These are phyloP conservation scores for Syncephalastrum racemosum DNA, from an alignment of 371 early-diverging fungal species.

Conservation along the genomic window DNA sequence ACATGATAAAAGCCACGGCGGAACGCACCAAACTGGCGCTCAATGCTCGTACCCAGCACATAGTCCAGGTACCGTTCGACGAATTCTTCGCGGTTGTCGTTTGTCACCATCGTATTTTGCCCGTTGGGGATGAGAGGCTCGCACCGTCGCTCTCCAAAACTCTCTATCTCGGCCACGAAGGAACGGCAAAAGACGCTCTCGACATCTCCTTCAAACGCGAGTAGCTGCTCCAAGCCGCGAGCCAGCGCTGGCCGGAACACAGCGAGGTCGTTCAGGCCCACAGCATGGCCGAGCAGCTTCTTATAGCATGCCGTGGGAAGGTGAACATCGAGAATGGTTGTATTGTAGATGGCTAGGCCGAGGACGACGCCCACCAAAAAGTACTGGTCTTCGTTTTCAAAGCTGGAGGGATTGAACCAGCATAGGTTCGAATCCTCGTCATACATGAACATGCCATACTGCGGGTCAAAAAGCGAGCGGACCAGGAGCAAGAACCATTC, in stretches of 20 bases:
- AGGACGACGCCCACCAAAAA: conserved; percentile 91
- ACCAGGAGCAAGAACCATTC: conserved; percentile 94
- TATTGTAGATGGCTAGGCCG: conserved; percentile 93
- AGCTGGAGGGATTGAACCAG: conserved; percentile 89
- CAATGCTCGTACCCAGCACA: conserved; percentile 72
- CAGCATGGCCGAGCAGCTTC: conserved; percentile 77
- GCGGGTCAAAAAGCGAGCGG: conserved; percentile 89
- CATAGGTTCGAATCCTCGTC: conserved; percentile 79
- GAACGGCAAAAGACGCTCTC: conserved; percentile 80
- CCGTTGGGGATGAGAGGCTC: conserved; percentile 78
- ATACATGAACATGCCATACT: conserved; percentile 76
- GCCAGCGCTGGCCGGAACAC: conserved; percentile 70
- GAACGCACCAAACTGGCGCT: conserved; percentile 88
- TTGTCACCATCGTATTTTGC: conserved; percentile 72
- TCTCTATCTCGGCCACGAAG: conserved; percentile 80
- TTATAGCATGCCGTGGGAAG: conserved; percentile 92
- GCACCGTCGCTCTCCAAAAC: conserved; percentile 70
- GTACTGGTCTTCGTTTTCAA: conserved; percentile 88
- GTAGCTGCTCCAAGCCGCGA: conserved; percentile 78
- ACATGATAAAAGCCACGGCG: conserved; percentile 91
- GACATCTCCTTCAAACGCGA: conserved; percentile 83
- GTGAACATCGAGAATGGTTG: conserved; percentile 86
- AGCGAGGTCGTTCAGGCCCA: conserved; percentile 59
- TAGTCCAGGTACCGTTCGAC: conserved; percentile 85
- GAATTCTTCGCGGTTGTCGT: conserved; percentile 71